Base-by-base conservation (phyloP, 345 rosid species). In the Linum trigynum region DNA sequence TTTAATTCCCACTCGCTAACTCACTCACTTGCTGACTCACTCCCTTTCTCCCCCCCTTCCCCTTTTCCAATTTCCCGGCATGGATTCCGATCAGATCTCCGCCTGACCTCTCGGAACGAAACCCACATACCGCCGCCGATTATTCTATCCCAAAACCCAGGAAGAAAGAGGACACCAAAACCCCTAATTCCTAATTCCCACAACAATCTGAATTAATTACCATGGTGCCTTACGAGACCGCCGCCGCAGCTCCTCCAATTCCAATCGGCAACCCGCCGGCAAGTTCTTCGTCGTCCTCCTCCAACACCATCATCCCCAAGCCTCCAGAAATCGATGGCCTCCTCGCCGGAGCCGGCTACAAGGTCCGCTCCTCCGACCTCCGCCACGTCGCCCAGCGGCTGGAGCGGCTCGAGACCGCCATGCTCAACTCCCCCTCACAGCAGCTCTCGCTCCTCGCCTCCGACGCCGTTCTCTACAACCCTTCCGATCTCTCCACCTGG, bases 261-360 rank as follows among this genome's bases (percentile, higher is more conserved):
- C 53, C 53, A 48, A 48, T 48, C 53, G 65, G 59, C 65, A 63
- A 58, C 59, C 79, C 45, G 68, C 70, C 32, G 68, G 12, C 11
- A 3, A 48, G 53, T 48, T 48, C 53, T 2, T 48, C 68, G 58
- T 75, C 78, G 0, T 76, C 85, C 2, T 23, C 32, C 32, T 23
- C 32, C 32, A 23, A 0, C 32, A 75, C 75, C 1, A 69, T 81
- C n/a, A 65, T 67, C 51, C 14, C 64, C 37, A 80, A 79, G 63
- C 72, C 72, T 0, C 70, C 77, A 9, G 83, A 83, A 12, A 74
- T 83, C 2, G 91, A 85, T 40, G 76, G 81, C 15, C 68, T 80
- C 23, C 86, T 85, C 55, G 87, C 86, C 51, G 85, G 82, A 45
- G 86, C 86, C 6, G 90, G 91, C 10, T 85, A 85, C 77, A 81